Base-by-base conservation (phyloP, 2,329 filamentous ascomycete species). In the Fusarium sp. region DNA sequence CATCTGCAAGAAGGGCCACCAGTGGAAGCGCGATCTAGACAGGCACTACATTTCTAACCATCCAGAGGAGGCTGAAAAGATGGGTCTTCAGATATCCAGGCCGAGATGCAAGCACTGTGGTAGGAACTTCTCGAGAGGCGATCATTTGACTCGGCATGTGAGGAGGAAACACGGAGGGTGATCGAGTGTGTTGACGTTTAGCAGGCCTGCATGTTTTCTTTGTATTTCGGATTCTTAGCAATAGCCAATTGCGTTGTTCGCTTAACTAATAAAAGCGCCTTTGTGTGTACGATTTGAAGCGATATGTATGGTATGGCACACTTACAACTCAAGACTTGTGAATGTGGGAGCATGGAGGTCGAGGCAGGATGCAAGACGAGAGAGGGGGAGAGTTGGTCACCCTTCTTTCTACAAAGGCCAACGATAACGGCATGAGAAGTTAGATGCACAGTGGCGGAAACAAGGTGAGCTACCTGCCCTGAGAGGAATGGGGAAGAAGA, bases 111-210 rank as follows among this genome's bases (percentile, higher is more conserved):
- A 31, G n/a, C 18, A 49, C 2, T 68, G 65, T 15, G 13, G 26
- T 8, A 7, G n/a, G 17, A 6, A 31, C 4, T 65, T 55, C 43
- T 20, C 64, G 15, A 68, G 65, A 11, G 8, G 7, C 3, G 65
- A 68, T 39, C 52, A 65, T 52, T 15, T 52, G 7, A 68, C 14
- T 22, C 39, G 64, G 38, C 65, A 68, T 49, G 6, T 49, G 2
- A 55, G 34, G 18, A 44, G 8, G 8, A 60, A 64, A 48, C 65
- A 68, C 15, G 58, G 65, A 14, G 51, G 38, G 22, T 34, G 20
- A 63, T 18, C 5, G 15, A 6, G 8, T 54, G 14, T n/a, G 7
- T 15, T 43, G 28, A 31, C 28, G 31, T 31, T 33, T 22, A 11
- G 24, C 14, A 22, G 40, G 33, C 44, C 26, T 40, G 38, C 31